A percentile compares a stretch with the other conserved stretches of the same genome.
Evolutionary conservation across 2,329 filamentous ascomycete species (phyloP).

Genomic region (Botrytis aclada): DNA sequence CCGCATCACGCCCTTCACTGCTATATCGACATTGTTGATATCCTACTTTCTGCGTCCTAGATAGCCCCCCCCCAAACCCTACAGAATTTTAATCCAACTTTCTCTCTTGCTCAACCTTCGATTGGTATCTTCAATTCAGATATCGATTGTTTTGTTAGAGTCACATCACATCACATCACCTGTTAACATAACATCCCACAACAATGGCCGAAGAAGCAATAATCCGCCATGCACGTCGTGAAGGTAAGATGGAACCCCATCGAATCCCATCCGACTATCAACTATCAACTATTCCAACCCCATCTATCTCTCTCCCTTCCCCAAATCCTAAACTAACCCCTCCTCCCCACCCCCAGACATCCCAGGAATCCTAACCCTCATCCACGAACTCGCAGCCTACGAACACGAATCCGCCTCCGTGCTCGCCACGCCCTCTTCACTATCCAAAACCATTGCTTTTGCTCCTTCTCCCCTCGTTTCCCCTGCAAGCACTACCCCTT

Average conservation of each 20-base stretch:
- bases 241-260: not conserved
- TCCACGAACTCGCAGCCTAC: constrained; percentile 83
- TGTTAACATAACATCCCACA: not conserved
- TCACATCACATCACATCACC: not conserved
- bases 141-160: not conserved
- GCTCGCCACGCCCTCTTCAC: constrained; percentile 72
- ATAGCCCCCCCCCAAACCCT: not conserved
- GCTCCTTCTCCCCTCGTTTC: constrained; percentile 48
- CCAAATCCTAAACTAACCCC: not conserved
- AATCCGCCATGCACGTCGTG: constrained; percentile 13
- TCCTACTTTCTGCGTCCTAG: not conserved
- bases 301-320: not conserved
- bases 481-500: constrained; percentile 42
- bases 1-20: not conserved
- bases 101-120: not conserved
- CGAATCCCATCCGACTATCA: not conserved
- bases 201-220: constrained; percentile 7
- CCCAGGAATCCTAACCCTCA: constrained; percentile 73
- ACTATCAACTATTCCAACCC: not conserved
- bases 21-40: not conserved
- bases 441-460: constrained; percentile 76
- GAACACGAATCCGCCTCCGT: constrained; percentile 74
- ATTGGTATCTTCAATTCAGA: not conserved
- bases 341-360: constrained; percentile 57
- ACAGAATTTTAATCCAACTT: not conserved